A percentile compares a stretch with the other conserved stretches of the same genome.
Evolutionary conservation across 2,329 filamentous ascomycete species (phyloP).

Genomic region (Metarhizium guizhouense): DNA sequence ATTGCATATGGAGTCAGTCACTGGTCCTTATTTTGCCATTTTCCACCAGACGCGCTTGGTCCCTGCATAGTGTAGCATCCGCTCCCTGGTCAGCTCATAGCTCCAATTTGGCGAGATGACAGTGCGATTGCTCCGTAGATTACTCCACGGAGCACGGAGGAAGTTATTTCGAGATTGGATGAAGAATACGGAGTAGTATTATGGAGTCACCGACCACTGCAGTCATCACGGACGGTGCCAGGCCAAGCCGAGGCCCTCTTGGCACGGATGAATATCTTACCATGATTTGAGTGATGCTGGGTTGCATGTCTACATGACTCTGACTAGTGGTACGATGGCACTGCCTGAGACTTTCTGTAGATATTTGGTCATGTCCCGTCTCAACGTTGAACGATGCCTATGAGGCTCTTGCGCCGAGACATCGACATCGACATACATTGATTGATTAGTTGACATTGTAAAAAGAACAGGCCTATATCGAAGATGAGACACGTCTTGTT

Average conservation of each 20-base stretch:
- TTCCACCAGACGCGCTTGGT: neutral
- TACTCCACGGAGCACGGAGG: no score
- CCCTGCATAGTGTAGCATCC: neutral
- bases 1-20: neutral
- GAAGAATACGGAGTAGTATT: neutral
- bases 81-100: slow-evolving; percentile 1
- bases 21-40: neutral
- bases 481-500: no score
- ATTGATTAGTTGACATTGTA: neutral
- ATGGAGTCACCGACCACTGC: neutral
- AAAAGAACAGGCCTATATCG: no score
- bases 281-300: no score
- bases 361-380: no score
- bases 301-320: neutral
- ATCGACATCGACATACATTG: neutral
- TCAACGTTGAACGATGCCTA: no score
- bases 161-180: no score
- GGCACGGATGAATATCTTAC: no score
- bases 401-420: neutral
- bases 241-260: neutral
- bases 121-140: neutral
- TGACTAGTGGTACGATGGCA: neutral
- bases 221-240: neutral
- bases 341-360: no score
- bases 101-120: slow-evolving; percentile 4